phyloP scores from a whole-genome alignment of 1,284 basidiomycete species.

The Veloboletus limbatus region DNA sequence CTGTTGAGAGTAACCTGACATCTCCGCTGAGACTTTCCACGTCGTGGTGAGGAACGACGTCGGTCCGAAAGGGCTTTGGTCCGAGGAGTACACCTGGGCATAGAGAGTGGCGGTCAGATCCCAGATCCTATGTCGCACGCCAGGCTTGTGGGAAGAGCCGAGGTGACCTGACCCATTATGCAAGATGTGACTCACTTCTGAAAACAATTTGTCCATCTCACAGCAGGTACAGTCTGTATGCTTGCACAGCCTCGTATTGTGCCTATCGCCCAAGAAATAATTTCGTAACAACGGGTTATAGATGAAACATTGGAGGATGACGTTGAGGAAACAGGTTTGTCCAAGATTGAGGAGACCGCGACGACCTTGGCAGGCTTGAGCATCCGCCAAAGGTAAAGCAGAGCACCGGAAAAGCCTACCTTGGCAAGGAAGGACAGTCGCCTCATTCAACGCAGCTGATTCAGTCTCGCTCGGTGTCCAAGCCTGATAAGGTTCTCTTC shows the following conservation, averaged over 20 bases:
- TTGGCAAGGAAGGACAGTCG: slow-evolving; percentile 57
- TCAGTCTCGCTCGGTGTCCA: slow-evolving; percentile 44
- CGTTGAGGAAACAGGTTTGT: slow-evolving; percentile 94
- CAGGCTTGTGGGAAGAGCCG: too few relatives aligned
- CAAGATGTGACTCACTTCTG: slow-evolving; percentile 64
- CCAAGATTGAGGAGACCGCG: slow-evolving; percentile 90
- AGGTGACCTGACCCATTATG: too few relatives aligned
- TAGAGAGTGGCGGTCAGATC: neutral
- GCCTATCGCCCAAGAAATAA: slow-evolving; percentile 88
- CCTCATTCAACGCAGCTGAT: slow-evolving; percentile 34
- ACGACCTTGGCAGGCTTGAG: slow-evolving; percentile 49
- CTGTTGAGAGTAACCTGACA: slow-evolving; percentile 91
- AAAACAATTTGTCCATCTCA: slow-evolving; percentile 91
- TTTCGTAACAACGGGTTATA: slow-evolving; percentile 91
- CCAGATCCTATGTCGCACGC: neutral
- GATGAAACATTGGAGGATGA: slow-evolving; percentile 88
- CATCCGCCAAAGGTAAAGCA: neutral
- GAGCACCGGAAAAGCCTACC: slow-evolving; percentile 39
- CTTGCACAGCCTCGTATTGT: slow-evolving; percentile 70
- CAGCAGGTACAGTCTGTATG: slow-evolving; percentile 84
- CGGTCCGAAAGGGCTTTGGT: slow-evolving; percentile 75
- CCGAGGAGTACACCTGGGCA: slow-evolving; percentile 71
- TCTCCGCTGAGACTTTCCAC: slow-evolving; percentile 82
- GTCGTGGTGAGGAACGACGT: slow-evolving; percentile 82
- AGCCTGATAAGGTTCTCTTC: slow-evolving; percentile 43